phyloP scores from a whole-genome alignment of 257 asterid genomes.

The Solanum boliviense region DNA sequence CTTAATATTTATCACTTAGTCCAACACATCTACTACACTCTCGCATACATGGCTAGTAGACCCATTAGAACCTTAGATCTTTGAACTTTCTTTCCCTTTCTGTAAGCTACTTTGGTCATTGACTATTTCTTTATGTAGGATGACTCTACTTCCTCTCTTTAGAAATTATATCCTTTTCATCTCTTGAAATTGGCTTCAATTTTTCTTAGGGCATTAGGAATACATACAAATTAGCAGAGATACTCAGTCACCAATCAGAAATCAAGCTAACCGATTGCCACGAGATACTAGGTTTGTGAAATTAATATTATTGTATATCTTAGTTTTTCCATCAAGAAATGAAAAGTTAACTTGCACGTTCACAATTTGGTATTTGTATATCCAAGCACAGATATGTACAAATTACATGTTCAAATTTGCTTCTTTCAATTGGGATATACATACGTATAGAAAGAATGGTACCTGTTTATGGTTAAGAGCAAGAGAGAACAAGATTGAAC shows the following conservation, averaged over 20 bases:
- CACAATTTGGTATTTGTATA: not conserved
- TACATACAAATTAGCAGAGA: not conserved
- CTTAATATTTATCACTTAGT: not conserved
- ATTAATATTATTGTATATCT: not conserved
- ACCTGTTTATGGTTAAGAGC: slow-evolving; percentile 99
- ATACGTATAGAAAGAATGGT: not conserved
- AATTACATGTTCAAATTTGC: not conserved
- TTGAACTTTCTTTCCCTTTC: not conserved
- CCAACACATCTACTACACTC: not conserved
- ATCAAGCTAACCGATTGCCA: not conserved
- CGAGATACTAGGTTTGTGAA: not conserved
- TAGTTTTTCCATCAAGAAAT: not conserved
- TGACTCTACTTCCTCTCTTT: not conserved
- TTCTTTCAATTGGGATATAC: not conserved
- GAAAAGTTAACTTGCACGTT: not conserved
- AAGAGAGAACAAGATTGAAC: slow-evolving; percentile 74
- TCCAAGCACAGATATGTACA: not conserved
- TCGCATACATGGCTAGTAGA: not conserved
- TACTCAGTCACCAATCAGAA: not conserved
- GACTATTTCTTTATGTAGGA: not conserved
- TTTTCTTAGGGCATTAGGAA: not conserved
- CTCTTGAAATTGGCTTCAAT: not conserved
- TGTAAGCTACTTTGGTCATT: not conserved
- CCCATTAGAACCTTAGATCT: not conserved
- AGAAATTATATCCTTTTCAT: not conserved